Conservation (phyloP, 1,284 basidiomycete species). For the Chondrostereum purpureum region DNA sequence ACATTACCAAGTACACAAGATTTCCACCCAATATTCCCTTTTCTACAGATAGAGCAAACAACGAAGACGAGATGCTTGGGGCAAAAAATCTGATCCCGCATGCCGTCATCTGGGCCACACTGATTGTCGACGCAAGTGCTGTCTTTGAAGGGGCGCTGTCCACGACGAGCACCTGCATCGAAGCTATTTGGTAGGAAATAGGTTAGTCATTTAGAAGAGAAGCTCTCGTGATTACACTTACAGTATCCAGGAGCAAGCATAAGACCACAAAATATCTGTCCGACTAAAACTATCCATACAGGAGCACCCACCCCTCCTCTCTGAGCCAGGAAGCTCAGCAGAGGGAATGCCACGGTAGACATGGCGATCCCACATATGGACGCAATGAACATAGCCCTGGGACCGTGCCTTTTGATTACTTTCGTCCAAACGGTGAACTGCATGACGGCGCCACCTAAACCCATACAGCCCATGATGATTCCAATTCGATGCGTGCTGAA, state of each 20-base stretch:
- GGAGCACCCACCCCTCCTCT: constrained; percentile 11
- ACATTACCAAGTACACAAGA: constrained; percentile 25
- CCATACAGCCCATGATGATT: constrained; percentile 24
- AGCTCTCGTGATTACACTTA: constrained; percentile 16
- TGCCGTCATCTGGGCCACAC: constrained; percentile 45
- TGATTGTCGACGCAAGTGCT: constrained; percentile 43
- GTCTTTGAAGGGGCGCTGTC: constrained; percentile 26
- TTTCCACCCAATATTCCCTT: constrained; percentile 22
- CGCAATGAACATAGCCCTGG: constrained; percentile 14
- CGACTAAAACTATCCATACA: constrained; percentile 14
- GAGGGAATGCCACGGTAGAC: constrained; percentile 19
- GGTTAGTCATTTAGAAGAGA: constrained; percentile 6
- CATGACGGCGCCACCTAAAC: constrained; percentile 26
- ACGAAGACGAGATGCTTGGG: constrained; percentile 31
- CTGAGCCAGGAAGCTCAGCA: constrained; percentile 17
- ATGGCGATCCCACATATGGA: constrained; percentile 14
- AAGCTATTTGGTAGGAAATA: constrained; percentile 18
- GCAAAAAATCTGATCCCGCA: constrained; percentile 44
- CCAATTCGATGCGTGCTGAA: constrained; percentile 29
- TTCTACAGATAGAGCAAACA: constrained; percentile 28
- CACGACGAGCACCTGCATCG: constrained; percentile 27
- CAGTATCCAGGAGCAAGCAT: constrained; percentile 18
- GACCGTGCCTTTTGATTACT: constrained; percentile 22
- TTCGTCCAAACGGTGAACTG: constrained; percentile 23
- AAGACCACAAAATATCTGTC: constrained; percentile 15